These are phyloP conservation scores for Carex arenaria DNA, from an alignment of 202 grass and related monocot genomes.

Conservation along the genomic window DNA sequence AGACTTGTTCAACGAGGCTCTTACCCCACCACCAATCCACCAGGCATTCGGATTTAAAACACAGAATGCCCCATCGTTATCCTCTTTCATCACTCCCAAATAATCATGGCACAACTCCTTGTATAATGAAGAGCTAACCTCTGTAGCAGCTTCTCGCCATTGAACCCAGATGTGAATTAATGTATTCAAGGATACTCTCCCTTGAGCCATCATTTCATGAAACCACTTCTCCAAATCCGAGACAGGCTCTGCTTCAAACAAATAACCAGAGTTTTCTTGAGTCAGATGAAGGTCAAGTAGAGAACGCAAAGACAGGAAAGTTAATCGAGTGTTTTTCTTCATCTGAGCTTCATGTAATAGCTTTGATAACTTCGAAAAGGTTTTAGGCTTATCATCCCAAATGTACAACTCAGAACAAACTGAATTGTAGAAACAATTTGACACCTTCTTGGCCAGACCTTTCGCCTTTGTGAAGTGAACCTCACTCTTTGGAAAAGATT, in stretches of 20 bases:
- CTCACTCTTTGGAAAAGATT: slow-evolving; percentile 49
- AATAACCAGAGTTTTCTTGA: slow-evolving; percentile 14
- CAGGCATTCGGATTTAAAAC: slow-evolving; percentile 49
- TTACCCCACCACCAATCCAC: slow-evolving; percentile 39
- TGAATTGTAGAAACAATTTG: slow-evolving; percentile 35
- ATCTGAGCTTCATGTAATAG: slow-evolving; percentile 36
- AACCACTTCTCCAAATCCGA: slow-evolving; percentile 17
- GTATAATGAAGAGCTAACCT: slow-evolving; percentile 26
- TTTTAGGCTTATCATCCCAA: slow-evolving; percentile 37
- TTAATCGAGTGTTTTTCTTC: slow-evolving; percentile 27
- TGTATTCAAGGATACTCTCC: slow-evolving; percentile 33
- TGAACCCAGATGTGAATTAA: slow-evolving; percentile 42
- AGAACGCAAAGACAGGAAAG: slow-evolving; percentile 34
- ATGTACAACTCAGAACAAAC: slow-evolving; percentile 41
- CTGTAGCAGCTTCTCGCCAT: slow-evolving; percentile 38
- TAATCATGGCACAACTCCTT: slow-evolving; percentile 57
- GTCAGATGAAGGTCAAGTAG: slow-evolving; percentile 59
- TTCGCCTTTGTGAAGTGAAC: slow-evolving; percentile 38
- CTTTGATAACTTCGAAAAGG: slow-evolving; percentile 21
- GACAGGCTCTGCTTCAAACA: slow-evolving; percentile 20
- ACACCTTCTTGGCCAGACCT: slow-evolving; percentile 38
- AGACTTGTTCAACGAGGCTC: slow-evolving; percentile 26
- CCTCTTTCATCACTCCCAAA: slow-evolving; percentile 53
- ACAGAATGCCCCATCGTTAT: slow-evolving; percentile 5
- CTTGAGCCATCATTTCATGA: slow-evolving; percentile 28